phyloP scores from a whole-genome alignment of 192 early-diverging fungal species.

The Backusella sp. region DNA sequence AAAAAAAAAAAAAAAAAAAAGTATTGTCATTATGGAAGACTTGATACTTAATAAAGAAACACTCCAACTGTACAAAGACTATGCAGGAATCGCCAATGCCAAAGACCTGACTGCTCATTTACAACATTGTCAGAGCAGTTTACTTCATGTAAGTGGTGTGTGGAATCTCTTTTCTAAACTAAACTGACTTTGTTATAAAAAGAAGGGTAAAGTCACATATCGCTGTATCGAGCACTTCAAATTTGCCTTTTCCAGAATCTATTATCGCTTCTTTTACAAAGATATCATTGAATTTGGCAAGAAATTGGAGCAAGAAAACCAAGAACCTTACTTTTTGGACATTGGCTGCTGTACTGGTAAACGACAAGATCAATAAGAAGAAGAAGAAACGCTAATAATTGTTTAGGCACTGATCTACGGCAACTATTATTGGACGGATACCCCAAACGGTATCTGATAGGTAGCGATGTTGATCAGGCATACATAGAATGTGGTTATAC shows the following conservation, averaged over 20 bases:
- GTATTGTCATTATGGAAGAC: neutral
- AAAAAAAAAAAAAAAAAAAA: neutral
- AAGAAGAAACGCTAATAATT: neutral
- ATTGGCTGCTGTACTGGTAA: conserved; percentile 35
- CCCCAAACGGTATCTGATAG: conserved; percentile 15
- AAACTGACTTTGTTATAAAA: neutral
- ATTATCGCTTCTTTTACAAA: conserved; percentile 19
- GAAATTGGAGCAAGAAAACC: neutral
- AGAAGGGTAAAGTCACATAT: neutral
- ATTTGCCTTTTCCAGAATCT: conserved; percentile 21
- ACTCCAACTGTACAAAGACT: conserved; percentile 3
- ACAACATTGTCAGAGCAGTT: neutral
- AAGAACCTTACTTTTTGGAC: conserved; percentile 23
- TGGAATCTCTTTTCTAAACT: too few relatives aligned
- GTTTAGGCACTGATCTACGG: conserved; percentile 25
- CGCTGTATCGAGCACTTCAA: conserved; percentile 17
- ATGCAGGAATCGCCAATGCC: conserved; percentile 6
- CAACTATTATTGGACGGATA: conserved; percentile 29
- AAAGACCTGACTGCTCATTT: conserved; percentile 13
- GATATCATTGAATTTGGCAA: conserved; percentile 9
- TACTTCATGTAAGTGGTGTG: conserved; percentile 1
- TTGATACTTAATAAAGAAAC: neutral
- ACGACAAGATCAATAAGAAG: too few relatives aligned
- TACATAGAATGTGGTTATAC: conserved; percentile 27
- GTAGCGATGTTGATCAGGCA: conserved; percentile 16